A percentile compares a stretch with the other conserved stretches of the same genome.
These are phyloP conservation scores for Nakaseomyces uthaithaninus DNA, from an alignment of 1,139 yeast species.

Conservation along the genomic window DNA sequence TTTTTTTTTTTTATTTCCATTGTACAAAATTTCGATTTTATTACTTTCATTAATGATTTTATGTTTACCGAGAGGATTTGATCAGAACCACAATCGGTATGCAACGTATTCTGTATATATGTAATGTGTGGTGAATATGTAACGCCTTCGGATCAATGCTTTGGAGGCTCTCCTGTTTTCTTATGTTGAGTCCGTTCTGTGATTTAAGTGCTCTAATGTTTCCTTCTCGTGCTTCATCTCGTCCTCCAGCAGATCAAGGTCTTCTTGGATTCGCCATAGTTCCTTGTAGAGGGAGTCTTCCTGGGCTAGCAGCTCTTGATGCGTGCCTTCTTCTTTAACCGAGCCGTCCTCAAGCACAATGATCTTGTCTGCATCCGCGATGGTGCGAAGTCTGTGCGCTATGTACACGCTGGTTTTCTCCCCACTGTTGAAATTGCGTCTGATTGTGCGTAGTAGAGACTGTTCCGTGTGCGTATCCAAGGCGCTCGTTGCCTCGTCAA, in stretches of 20 bases:
- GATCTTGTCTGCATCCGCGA: slow-evolving; percentile 90
- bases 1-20: too few relatives aligned
- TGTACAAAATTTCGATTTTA: too few relatives aligned
- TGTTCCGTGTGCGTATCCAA: slow-evolving; percentile 95
- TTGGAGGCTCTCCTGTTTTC: too few relatives aligned
- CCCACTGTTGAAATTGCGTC: slow-evolving; percentile 48
- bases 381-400: slow-evolving; percentile 89
- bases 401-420: slow-evolving; percentile 72
- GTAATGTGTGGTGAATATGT: too few relatives aligned
- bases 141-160: too few relatives aligned
- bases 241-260: slow-evolving; percentile 45
- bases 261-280: slow-evolving; percentile 90
- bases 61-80: too few relatives aligned
- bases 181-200: not conserved
- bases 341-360: slow-evolving; percentile 73
- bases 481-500: slow-evolving; percentile 96
- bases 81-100: too few relatives aligned
- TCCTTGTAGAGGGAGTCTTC: slow-evolving; percentile 58
- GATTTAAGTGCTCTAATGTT: slow-evolving; percentile 1
- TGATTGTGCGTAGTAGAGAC: slow-evolving; percentile 63
- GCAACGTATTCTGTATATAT: too few relatives aligned
- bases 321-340: slow-evolving; percentile 86
- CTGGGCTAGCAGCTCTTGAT: slow-evolving; percentile 47
- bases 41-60: too few relatives aligned
- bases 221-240: slow-evolving; percentile 29